A percentile compares a stretch with the other conserved stretches of the same genome.
Conservation (phyloP, 495 filamentous ascomycete genomes). For the Ramalina intermedia region DNA sequence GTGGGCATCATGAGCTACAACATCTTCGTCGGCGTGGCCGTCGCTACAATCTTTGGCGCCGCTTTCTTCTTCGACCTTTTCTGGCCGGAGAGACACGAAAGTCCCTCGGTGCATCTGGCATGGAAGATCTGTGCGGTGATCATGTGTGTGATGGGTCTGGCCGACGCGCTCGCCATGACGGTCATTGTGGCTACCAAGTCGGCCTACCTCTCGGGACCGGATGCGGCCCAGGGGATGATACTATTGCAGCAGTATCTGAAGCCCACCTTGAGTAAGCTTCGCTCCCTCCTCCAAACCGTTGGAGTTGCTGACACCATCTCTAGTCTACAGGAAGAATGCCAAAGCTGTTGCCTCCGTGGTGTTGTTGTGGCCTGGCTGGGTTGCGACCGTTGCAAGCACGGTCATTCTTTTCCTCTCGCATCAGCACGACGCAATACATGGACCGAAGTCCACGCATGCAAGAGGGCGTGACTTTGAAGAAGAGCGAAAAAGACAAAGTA, state of each 20-base stretch:
- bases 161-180: constrained; percentile 28
- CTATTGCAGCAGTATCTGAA: constrained; percentile 19
- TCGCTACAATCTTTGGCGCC: constrained; percentile 37
- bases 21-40: constrained; percentile 38
- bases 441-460: not conserved
- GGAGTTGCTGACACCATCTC: constrained; percentile 11
- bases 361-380: constrained; percentile 26
- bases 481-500: too few relatives aligned
- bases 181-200: constrained; percentile 26
- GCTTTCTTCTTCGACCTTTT: constrained; percentile 42
- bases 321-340: constrained; percentile 25
- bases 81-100: constrained; percentile 35
- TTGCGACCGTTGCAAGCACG: constrained; percentile 18
- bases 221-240: constrained; percentile 11
- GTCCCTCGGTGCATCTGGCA: constrained; percentile 24
- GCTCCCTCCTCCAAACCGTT: constrained; percentile 1
- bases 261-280: constrained; percentile 18
- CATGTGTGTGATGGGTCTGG: constrained; percentile 26
- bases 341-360: constrained; percentile 27
- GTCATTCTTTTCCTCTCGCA: constrained; percentile 1
- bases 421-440: not conserved
- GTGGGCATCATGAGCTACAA: constrained; percentile 35
- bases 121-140: constrained; percentile 33
- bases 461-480: too few relatives aligned
- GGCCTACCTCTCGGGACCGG: constrained; percentile 23